Evolutionary conservation across 176 grass and related monocot genomes (phyloP).

Genomic region (Thalia dealbata): DNA sequence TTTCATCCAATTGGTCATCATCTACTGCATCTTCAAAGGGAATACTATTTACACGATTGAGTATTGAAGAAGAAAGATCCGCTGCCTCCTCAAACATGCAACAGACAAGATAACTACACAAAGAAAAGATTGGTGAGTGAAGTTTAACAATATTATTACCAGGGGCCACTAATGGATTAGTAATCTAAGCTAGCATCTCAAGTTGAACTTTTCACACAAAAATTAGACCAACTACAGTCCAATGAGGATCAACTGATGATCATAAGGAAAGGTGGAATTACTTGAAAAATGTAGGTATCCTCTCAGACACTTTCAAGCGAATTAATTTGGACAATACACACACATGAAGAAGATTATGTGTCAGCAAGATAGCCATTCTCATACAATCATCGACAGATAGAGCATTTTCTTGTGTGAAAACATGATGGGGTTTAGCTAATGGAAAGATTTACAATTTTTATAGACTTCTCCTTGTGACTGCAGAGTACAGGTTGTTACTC

Average conservation of each 20-base stretch:
- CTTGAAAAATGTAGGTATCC: neutral
- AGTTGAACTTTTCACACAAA: neutral
- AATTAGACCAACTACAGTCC: neutral
- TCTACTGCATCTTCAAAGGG: constrained; percentile 18
- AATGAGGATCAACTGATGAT: neutral
- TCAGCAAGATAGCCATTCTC: too few relatives aligned
- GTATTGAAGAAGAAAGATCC: constrained; percentile 11
- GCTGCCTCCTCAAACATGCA: constrained; percentile 27
- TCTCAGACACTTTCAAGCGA: neutral
- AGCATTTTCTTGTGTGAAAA: too few relatives aligned
- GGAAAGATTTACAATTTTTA: too few relatives aligned
- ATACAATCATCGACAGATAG: too few relatives aligned
- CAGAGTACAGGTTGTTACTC: too few relatives aligned
- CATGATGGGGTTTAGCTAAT: too few relatives aligned
- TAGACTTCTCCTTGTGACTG: too few relatives aligned
- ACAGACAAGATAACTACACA: constrained; percentile 19
- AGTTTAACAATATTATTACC: neutral
- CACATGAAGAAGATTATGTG: too few relatives aligned
- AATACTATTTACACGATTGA: constrained; percentile 8
- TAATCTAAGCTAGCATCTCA: neutral
- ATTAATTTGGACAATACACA: neutral
- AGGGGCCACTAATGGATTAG: neutral
- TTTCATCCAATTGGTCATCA: constrained; percentile 22
- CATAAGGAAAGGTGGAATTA: neutral
- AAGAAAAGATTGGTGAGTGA: neutral